Percentiles rank a stretch among this genome's conserved stretches.
Conservation (phyloP, 2,329 filamentous ascomycete genomes). For the Capronia epimyces region DNA sequence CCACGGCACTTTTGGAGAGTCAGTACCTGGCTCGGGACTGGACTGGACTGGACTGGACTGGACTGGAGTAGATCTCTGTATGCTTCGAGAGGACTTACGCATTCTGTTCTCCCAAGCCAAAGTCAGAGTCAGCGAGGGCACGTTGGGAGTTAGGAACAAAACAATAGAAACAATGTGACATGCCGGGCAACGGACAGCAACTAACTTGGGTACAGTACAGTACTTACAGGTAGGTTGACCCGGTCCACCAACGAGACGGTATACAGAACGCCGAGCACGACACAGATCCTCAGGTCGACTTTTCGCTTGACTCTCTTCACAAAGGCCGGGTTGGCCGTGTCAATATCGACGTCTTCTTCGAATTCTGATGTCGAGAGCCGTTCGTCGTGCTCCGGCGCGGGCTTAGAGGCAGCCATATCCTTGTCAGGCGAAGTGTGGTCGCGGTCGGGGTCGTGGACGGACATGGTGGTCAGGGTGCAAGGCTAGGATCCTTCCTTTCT, state of each 20-base stretch:
- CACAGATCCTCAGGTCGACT: conserved; percentile 5
- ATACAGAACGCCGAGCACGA: conserved; percentile 9
- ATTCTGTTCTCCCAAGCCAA: background rate
- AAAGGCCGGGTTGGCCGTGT: background rate
- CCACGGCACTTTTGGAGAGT: conserved; percentile 1
- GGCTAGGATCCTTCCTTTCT: no score
- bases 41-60: no score
- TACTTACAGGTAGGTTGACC: conserved; percentile 10
- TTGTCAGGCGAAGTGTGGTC: background rate
- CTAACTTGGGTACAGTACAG: background rate
- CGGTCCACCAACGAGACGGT: conserved; percentile 6
- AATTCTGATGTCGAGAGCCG: background rate
- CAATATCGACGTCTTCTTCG: background rate
- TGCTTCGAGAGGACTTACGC: background rate
- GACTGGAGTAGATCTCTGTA: no score
- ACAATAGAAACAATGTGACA: no score
- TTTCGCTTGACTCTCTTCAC: conserved; percentile 7
- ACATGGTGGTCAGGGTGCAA: background rate
- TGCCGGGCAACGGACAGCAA: background rate
- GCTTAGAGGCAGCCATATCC: background rate
- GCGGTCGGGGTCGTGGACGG: background rate
- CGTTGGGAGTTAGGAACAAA: background rate
- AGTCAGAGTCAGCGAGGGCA: background rate
- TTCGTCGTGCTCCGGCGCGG: conserved; percentile 4
- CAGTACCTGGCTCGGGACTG: no score